Evolutionary conservation across 441 rosid genomes (phyloP), one percentile per base, ranked within the genome.

Genomic region (Macaranga tanarius): DNA sequence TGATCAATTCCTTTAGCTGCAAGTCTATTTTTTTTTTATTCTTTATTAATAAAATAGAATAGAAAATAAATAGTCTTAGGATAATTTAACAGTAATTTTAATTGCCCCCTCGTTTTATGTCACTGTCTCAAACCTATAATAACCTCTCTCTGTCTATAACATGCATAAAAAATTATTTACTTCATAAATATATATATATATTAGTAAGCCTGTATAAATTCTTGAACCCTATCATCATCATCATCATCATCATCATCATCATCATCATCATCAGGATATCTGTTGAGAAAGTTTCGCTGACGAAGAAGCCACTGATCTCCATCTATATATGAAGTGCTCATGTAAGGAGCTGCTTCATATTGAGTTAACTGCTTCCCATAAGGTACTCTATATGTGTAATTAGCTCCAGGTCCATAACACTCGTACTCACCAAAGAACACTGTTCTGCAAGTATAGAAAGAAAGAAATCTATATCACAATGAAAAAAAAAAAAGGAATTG

Each of bases 361-460:
- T 84, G 79, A 19, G 56, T 80, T 3, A 93, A 80, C 61, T 86
- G 94, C 79, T 83, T 87, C 42, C 78, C 89, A 68, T 79, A 91
- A 0, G 83, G 62, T 8, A 76, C 89, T 71, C 96, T 85, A 9
- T 15, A 42, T 65, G 73, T 75, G 69, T 73, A 72, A 75, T 85
- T 73, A 62, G 97, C 88, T 84, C 96, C 97, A 0, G 86, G 79
- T 57, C 98, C 98, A 65, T 64, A 65, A 71, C 92, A 89, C 22
- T 78, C 82, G 44, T 85, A 83, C 79, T 90, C 96, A 34, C 92
- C 97, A 31, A 89, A 94, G 76, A 80, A 83, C 22, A 87, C 86
- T 0, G 93, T 90, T 84, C 96, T 93, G 82, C 22, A 72, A 76
- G 26, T 9, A 10, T 23, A 12, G 2, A 15, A 15, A 28, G 23